Percentiles rank a stretch among this genome's conserved stretches.
Evolutionary conservation across 345 rosid genomes (phyloP).

Genomic region (Eutrema japonicum): DNA sequence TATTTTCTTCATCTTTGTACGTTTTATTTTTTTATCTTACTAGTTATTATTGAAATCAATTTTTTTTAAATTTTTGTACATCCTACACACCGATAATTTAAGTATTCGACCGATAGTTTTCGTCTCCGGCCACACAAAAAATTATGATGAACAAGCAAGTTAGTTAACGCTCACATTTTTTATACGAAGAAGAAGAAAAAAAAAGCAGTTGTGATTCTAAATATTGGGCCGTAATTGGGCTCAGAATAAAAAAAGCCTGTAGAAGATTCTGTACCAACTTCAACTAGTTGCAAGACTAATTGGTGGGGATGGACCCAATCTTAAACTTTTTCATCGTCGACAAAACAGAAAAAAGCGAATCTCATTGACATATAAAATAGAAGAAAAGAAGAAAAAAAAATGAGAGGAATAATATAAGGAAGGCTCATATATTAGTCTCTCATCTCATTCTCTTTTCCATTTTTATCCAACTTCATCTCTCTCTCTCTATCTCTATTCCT

Average conservation of each 20-base stretch:
- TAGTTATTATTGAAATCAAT: background rate
- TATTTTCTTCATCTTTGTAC: background rate
- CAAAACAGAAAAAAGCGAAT: background rate
- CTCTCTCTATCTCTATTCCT: slow-evolving; percentile 39
- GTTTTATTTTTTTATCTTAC: background rate
- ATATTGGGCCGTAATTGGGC: slow-evolving; percentile 16
- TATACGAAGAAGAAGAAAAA: too few species aligned
- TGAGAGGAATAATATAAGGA: slow-evolving; percentile 16
- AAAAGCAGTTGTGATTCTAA: too few species aligned
- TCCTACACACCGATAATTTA: too few species aligned
- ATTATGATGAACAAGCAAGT: too few species aligned
- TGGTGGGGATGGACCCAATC: slow-evolving; percentile 28
- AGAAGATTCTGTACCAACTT: slow-evolving; percentile 3
- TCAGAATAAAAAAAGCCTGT: background rate
- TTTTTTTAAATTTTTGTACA: background rate
- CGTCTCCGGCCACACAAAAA: too few species aligned
- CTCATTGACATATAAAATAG: slow-evolving; percentile 25
- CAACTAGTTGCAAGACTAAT: background rate
- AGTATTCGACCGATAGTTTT: too few species aligned
- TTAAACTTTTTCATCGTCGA: slow-evolving; percentile 21
- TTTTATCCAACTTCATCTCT: slow-evolving; percentile 34
- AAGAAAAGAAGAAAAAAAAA: slow-evolving; percentile 12
- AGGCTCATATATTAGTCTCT: slow-evolving; percentile 40
- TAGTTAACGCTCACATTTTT: too few species aligned
- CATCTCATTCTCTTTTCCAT: slow-evolving; percentile 15